Evolutionary conservation across 2,329 filamentous ascomycete species (phyloP), one percentile per base, ranked within the genome.

Genomic region (Apiospora rasikravindrae): DNA sequence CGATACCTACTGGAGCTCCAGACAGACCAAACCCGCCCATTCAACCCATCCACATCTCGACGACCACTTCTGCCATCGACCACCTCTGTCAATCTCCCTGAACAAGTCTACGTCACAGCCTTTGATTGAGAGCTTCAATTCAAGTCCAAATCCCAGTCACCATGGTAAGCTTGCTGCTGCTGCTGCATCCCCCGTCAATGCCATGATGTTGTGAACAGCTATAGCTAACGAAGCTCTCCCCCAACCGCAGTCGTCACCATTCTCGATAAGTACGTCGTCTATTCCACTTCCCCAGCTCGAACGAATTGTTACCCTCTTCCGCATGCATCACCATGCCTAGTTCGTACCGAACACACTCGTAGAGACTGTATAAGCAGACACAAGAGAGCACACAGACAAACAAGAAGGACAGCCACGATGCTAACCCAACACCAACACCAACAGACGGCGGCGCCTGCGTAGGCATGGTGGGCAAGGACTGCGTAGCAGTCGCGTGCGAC

Each of bases 401-500:
- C 51, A 33, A 53, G 37, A 71, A 69, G 40, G 69, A 67, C 19
- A 49, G 33, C 33, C n/a, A 51, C n/a, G 33, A 53, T 29, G 47
- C 71, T 69, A 40, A 70, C 64, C 42, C 51, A 1, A n/a, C 49
- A 40, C 69, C 64, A 42, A 51, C 13, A 22, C 37, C 71, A 71
- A 75, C 76, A 92, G 90, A 92, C 83, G 96, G 96, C 86, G 96
- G 96, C 83, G 96, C 96, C 87, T 96, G 93, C 86, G 95, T 98
- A 77, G 96, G 96, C 85, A 98, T 98, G 96, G 95, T 98, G 76
- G 96, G 96, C 88, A 98, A 99, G 87, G 95, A 98, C 91, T 99
- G 96, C 85, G 96, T 99, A 74, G 96, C 96, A 85, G 98, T 99
- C 82, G 96, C 96, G 83, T 99, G 96, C 88, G 96, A 99, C 86